phyloP scores from a whole-genome alignment of 2,329 filamentous ascomycete species.

The Aspergillus novofumigatus region DNA sequence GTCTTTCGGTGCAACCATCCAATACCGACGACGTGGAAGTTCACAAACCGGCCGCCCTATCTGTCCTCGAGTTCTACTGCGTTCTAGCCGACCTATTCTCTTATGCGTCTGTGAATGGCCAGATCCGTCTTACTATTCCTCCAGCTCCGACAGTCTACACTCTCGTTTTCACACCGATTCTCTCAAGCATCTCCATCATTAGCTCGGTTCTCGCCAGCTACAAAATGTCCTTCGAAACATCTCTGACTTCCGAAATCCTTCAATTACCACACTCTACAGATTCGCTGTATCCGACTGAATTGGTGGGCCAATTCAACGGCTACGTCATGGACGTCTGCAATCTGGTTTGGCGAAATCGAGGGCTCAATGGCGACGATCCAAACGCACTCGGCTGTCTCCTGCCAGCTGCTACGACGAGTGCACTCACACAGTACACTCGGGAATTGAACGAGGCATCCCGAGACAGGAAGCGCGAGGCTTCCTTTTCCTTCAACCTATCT shows the following conservation, averaged over 20 bases:
- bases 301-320: conserved; percentile 71
- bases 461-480: conserved; percentile 25
- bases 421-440: conserved; percentile 41
- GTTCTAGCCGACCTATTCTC: conserved; percentile 55
- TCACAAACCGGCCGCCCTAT: conserved; percentile 41
- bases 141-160: conserved; percentile 65
- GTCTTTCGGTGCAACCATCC: conserved; percentile 35
- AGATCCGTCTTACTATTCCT: conserved; percentile 65
- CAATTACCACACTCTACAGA: conserved; percentile 30
- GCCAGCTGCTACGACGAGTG: conserved; percentile 41
- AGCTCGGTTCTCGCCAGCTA: conserved; percentile 67
- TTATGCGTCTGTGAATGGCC: conserved; percentile 47
- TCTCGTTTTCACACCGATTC: conserved; percentile 62
- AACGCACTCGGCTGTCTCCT: conserved; percentile 55
- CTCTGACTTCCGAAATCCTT: conserved; percentile 42
- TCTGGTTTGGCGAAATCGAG: conserved; percentile 71
- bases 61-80: conserved; percentile 66
- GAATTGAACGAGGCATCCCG: conserved; percentile 33
- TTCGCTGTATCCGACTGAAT: conserved; percentile 52
- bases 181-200: conserved; percentile 62
- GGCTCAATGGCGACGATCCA: conserved; percentile 62
- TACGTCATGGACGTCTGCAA: conserved; percentile 87
- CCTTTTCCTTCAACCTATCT: conserved; percentile 33
- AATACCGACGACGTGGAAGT: conserved; percentile 3
- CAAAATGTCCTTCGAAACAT: conserved; percentile 68